Evolutionary conservation across 108 stramenopile species (phyloP), one percentile per base, ranked within the genome.

Genomic region (Discostella pseudostelligera): DNA sequence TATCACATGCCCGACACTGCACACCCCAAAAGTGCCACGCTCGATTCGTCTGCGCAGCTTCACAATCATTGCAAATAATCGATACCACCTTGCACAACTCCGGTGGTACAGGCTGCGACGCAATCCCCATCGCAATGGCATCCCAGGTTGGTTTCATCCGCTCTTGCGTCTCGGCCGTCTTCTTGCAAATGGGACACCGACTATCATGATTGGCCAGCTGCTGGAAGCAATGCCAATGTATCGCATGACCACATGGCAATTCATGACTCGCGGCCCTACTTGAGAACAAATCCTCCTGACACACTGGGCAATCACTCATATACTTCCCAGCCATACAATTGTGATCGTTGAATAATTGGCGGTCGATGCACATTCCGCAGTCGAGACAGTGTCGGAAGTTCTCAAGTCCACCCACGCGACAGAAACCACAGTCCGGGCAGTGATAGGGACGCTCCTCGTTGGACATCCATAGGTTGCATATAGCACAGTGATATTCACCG

Each of bases 381-480:
- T 88, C 89, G 39, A 83, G 59, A 70, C 92, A 94, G 61, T 94
- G 92, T 13, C 87, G 87, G 64, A 90, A 94, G 59, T 86, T 78
- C 56, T 90, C 92, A 4, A 71, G 78, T 8, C 92, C 92, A 9
- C 92, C 92, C 2, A 94, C 92, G 9, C 92, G 89, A 59, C 92
- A 94, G 72, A 90, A 94, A 3, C 92, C 92, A 53, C 92, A 94
- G 47, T 87, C 81, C 21, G 65, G 59, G 51, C 92, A 94, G 53
- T 94, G 92, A 50, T 90, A 94, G 4, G 92, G 92, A 21, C 83
- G 85, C 57, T 90, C 88, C 39, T 85, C 85, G 75, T 84, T 68
- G 40, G 78, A 74, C 92, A 94, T 94, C 92, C 92, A 94, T 1
- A 94, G 79, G 57, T 94, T 94, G 62, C 92, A 94, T 39, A 87